Percentiles rank a stretch among this genome's conserved stretches.
These are phyloP conservation scores for Clarireedia sp. DNA, from an alignment of 2,329 filamentous ascomycete species.

Conservation along the genomic window DNA sequence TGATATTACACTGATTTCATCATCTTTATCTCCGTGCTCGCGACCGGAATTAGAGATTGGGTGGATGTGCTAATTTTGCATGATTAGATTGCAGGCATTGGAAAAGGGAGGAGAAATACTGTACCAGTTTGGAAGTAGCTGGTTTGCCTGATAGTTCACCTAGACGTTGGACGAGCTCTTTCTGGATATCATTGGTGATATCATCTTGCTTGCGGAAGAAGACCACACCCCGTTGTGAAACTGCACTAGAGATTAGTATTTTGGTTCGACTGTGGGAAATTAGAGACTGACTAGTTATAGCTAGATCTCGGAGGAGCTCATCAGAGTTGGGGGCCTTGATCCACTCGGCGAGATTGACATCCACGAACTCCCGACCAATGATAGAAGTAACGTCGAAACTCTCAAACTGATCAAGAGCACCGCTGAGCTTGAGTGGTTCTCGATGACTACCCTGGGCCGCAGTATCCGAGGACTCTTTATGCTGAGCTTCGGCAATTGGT, in stretches of 20 bases:
- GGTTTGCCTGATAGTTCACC: conserved; percentile 53
- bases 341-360: conserved; percentile 37
- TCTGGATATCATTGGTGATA: conserved; percentile 55
- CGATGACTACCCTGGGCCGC: conserved; percentile 11
- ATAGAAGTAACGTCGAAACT: conserved; percentile 36
- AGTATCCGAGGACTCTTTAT: too few relatives aligned
- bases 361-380: conserved; percentile 39
- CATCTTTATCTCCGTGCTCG: conserved; percentile 46
- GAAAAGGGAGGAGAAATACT: neutral
- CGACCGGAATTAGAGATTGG: conserved; percentile 47
- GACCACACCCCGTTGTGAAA: conserved; percentile 61
- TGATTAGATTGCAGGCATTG: neutral
- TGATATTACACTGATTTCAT: conserved; percentile 57
- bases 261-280: neutral
- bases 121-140: conserved; percentile 38
- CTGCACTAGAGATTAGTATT: conserved; percentile 30
- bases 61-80: conserved; percentile 42
- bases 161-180: conserved; percentile 53
- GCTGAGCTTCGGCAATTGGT: too few relatives aligned
- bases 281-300: conserved; percentile 34
- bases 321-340: conserved; percentile 40
- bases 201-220: conserved; percentile 60
- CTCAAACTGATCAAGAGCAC: conserved; percentile 24
- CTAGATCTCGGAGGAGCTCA: conserved; percentile 40
- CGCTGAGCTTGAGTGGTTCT: conserved; percentile 25